Conservation (phyloP, 768 basidiomycete genomes). For the Rhodotorula diobovata region DNA sequence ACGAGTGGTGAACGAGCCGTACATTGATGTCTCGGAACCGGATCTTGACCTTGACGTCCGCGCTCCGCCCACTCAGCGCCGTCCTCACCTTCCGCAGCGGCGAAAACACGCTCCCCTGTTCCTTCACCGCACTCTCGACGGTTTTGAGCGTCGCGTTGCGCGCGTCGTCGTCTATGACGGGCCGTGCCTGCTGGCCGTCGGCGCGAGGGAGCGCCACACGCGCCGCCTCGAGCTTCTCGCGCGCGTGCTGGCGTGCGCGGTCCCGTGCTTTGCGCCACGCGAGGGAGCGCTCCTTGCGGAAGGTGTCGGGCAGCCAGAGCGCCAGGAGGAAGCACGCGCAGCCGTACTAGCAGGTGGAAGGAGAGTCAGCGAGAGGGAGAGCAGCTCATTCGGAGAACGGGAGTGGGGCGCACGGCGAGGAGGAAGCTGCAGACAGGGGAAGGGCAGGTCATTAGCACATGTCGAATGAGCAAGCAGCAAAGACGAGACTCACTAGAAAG, state of each 20-base stretch:
- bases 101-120: not conserved
- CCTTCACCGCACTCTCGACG: not conserved
- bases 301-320: constrained; percentile 70
- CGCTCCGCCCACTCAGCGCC: constrained; percentile 17
- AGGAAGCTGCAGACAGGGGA: constrained; percentile 54
- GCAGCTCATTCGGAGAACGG: no score
- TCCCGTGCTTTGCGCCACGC: constrained; percentile 67
- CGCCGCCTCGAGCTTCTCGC: constrained; percentile 10
- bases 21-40: constrained; percentile 50
- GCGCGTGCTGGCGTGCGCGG: constrained; percentile 39
- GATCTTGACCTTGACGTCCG: constrained; percentile 40
- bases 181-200: no score
- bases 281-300: constrained; percentile 72
- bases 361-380: no score
- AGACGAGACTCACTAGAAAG: constrained; percentile 56
- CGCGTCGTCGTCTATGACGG: no score
- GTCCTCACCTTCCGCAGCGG: constrained; percentile 23
- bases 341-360: constrained; percentile 19
- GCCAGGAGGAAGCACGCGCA: constrained; percentile 43
- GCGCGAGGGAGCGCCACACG: not conserved
- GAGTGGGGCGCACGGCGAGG: constrained; percentile 58
- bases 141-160: not conserved
- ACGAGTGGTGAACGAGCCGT: not conserved
- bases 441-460: no score
- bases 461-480: no score